A percentile compares a stretch with the other conserved stretches of the same genome.
These are phyloP conservation scores for Aspergillus egyptiacus DNA, from an alignment of 495 filamentous ascomycete genomes.

Conservation along the genomic window DNA sequence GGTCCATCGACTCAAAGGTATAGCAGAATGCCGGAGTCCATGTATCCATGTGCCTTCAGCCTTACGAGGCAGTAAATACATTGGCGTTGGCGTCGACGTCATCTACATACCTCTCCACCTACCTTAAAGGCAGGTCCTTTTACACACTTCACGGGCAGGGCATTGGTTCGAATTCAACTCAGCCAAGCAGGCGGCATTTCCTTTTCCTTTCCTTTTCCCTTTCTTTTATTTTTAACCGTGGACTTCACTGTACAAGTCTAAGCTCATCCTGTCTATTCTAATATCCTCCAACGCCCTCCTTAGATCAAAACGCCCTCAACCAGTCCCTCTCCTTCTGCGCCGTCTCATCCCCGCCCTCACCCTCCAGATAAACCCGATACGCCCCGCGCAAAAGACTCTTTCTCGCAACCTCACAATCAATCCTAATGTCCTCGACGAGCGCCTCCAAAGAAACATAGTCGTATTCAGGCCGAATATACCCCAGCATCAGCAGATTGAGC, in stretches of 20 bases:
- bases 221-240: too few species aligned
- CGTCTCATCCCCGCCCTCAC: slow-evolving; percentile 15
- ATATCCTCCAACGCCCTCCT: not conserved
- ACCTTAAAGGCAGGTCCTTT: too few species aligned
- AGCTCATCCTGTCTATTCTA: not conserved
- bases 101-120: not conserved
- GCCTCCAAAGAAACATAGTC: slow-evolving; percentile 82
- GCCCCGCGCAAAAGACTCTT: slow-evolving; percentile 62
- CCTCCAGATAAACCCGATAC: slow-evolving; percentile 52
- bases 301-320: slow-evolving; percentile 30
- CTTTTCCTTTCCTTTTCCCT: too few species aligned
- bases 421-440: slow-evolving; percentile 77
- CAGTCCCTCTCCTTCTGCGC: slow-evolving; percentile 30
- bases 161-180: too few species aligned
- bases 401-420: slow-evolving; percentile 79
- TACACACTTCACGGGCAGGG: too few species aligned
- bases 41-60: too few species aligned
- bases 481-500: slow-evolving; percentile 73
- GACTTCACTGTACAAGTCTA: not conserved
- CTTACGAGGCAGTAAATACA: not conserved
- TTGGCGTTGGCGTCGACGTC: not conserved
- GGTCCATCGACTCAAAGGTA: not conserved
- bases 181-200: not conserved
- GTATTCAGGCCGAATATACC: slow-evolving; percentile 82
- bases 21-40: too few species aligned